A percentile compares a stretch with the other conserved stretches of the same genome.
Conservation (phyloP, 2,329 filamentous ascomycete species). For the Exophiala mesophila region DNA sequence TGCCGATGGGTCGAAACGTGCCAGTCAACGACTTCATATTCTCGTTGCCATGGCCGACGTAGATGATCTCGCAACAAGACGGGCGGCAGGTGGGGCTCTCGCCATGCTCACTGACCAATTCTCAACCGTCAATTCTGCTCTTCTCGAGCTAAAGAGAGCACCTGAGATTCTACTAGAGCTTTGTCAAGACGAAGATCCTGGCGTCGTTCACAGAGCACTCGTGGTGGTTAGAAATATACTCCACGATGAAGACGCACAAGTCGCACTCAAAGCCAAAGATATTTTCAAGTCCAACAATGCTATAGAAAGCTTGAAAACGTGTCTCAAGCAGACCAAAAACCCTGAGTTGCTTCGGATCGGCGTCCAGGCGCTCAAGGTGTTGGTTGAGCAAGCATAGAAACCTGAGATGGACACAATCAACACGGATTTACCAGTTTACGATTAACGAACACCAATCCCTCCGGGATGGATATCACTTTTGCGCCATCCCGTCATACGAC, state of each 20-base stretch:
- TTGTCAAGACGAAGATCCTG: constrained; percentile 62
- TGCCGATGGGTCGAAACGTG: constrained; percentile 55
- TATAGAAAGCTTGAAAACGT: constrained; percentile 63
- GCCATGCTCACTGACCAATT: constrained; percentile 79
- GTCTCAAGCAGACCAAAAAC: constrained; percentile 63
- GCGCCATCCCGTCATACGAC: too few species aligned
- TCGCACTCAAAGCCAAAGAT: constrained; percentile 56
- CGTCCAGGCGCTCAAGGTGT: constrained; percentile 64
- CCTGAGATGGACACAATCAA: neutral
- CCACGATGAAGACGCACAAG: constrained; percentile 55
- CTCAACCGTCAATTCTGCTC: constrained; percentile 59
- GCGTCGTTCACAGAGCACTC: constrained; percentile 59
- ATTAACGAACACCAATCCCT: too few species aligned
- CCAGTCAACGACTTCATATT: constrained; percentile 71
- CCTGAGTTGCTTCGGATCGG: constrained; percentile 66
- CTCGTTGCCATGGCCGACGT: constrained; percentile 83
- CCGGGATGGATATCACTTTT: too few species aligned
- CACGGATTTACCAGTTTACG: too few species aligned
- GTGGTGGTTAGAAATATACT: constrained; percentile 72
- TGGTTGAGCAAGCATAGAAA: constrained; percentile 18
- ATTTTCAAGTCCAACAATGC: constrained; percentile 60
- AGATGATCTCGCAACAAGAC: constrained; percentile 71
- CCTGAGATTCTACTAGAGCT: constrained; percentile 74
- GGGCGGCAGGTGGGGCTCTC: constrained; percentile 81
- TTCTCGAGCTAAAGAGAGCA: constrained; percentile 57